Evolutionary conservation across 306 rosid species (phyloP), one percentile per base, ranked within the genome.

Genomic region (Arachis stenosperma): DNA sequence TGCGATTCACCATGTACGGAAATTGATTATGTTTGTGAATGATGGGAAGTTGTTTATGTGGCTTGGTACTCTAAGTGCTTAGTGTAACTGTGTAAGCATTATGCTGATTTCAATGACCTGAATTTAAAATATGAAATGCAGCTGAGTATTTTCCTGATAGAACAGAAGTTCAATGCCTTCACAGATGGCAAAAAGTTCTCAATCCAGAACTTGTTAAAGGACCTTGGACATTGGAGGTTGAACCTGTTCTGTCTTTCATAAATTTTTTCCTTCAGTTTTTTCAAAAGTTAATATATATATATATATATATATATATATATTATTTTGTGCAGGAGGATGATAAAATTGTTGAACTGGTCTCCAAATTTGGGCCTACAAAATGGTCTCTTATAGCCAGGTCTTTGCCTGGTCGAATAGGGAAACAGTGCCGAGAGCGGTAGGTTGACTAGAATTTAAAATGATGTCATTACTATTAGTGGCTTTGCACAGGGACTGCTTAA

Each of bases 131-230:
- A 75, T 86, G 71, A 54, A 58, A 71, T 85, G 88, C 97, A 94
- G 99, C 98, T 74, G 90, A 91, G 85, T 87, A 76, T 86, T 94
- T 94, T 57, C 88, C 87, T 50, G 91, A 91, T 83, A 88, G 99
- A 73, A 88, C 97, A 73, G 99, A 94, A 90, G 99, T 94, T 51
- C 99, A 94, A 81, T 94, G 99, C 80, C 85, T 94, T 62, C 99
- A 94, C 82, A 86, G 99, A 84, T 94, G 99, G 99, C 99, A 91
- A 88, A 94, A 94, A 79, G 98, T 94, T 78, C 91, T 94, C 41
- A 94, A 94, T 83, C 99, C 98, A n/a, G 96, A 94, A 14, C 99
- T 94, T 52, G 84, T 94, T 73, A 94, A 94, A 84, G 99, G 98
- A 67, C 98, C 99, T 3, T 94, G 99, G 99, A 88, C 93, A 61